Conservation (phyloP, 331 rosid species). For the Malus hybrid region DNA sequence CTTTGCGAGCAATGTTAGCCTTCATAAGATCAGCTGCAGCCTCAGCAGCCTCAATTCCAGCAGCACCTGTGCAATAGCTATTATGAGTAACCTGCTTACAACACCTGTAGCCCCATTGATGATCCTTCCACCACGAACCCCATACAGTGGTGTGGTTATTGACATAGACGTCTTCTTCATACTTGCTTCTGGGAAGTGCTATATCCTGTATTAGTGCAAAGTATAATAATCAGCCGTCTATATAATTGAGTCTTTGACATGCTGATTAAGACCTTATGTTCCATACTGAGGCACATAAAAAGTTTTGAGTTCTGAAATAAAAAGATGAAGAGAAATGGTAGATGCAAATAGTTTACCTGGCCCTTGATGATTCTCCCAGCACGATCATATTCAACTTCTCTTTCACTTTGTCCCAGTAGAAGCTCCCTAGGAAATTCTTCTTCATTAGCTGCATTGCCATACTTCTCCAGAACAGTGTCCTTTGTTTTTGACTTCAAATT, state of each 20-base stretch:
- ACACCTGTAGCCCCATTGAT: slow-evolving; percentile 46
- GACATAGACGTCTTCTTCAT: slow-evolving; percentile 33
- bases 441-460: slow-evolving; percentile 39
- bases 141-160: slow-evolving; percentile 39
- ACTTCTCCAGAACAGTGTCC: slow-evolving; percentile 37
- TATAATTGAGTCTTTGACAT: neutral
- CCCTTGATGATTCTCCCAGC: slow-evolving; percentile 43
- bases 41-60: slow-evolving; percentile 44
- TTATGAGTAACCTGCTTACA: slow-evolving; percentile 34
- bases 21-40: slow-evolving; percentile 40
- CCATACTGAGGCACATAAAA: neutral
- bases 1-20: slow-evolving; percentile 45
- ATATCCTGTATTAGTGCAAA: slow-evolving; percentile 19
- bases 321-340: neutral
- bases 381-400: slow-evolving; percentile 47
- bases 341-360: slow-evolving; percentile 20
- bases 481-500: slow-evolving; percentile 37
- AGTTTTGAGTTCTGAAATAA: neutral
- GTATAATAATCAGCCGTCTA: neutral
- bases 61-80: slow-evolving; percentile 42
- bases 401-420: slow-evolving; percentile 38
- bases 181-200: slow-evolving; percentile 42
- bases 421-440: slow-evolving; percentile 41
- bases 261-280: neutral
- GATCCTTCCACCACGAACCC: slow-evolving; percentile 52